Evolutionary conservation across 495 filamentous ascomycete genomes (phyloP).

Genomic region (Talaromyces stipitatus): DNA sequence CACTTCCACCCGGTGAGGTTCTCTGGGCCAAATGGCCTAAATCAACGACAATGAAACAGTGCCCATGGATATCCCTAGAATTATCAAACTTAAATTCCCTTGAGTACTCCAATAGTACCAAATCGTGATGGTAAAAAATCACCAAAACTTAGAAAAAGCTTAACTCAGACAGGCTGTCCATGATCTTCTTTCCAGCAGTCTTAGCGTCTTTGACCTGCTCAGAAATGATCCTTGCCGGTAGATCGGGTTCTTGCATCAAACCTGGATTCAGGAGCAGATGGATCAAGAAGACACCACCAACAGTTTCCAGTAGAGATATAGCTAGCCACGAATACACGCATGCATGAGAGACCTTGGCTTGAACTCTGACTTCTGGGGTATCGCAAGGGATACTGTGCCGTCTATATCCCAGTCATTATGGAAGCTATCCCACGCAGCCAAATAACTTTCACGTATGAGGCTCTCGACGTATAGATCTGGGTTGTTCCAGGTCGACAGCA

Average conservation of each 20-base stretch:
- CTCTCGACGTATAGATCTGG: slow-evolving; percentile 7
- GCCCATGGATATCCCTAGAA: no score
- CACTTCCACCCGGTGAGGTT: no score
- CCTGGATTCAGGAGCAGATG: not conserved
- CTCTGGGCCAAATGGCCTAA: no score
- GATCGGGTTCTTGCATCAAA: slow-evolving; percentile 1
- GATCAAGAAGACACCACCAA: not conserved
- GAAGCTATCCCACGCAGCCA: slow-evolving; percentile 10
- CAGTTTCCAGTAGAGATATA: slow-evolving; percentile 3
- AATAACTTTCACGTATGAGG: slow-evolving; percentile 10
- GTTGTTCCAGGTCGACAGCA: slow-evolving; percentile 9
- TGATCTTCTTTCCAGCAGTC: not conserved
- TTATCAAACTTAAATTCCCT: no score
- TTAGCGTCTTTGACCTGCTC: slow-evolving; percentile 2
- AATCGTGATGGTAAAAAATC: no score
- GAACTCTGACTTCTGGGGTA: not conserved
- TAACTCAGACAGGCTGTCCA: slow-evolving; percentile 2
- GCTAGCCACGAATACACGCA: slow-evolving; percentile 5
- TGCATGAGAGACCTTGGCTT: slow-evolving; percentile 1
- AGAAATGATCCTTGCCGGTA: not conserved
- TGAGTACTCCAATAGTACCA: no score
- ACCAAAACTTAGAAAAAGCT: slow-evolving; percentile 5
- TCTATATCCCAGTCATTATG: slow-evolving; percentile 4
- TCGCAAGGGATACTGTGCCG: slow-evolving; percentile 3
- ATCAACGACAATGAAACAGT: no score